Evolutionary conservation across 768 basidiomycete species (phyloP).

Genomic region (Calocybe gangraenosa): DNA sequence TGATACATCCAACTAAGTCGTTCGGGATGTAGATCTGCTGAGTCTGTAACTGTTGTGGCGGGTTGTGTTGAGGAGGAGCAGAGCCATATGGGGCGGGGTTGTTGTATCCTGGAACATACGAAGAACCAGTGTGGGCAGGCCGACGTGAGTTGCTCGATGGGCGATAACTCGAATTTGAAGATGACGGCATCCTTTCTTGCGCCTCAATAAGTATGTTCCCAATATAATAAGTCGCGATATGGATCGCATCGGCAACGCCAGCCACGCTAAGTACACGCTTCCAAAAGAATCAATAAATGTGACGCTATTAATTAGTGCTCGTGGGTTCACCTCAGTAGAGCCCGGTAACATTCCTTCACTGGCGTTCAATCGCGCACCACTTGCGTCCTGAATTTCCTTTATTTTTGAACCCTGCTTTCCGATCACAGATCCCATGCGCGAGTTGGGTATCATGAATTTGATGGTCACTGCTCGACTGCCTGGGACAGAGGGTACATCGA

Average conservation of each 20-base stretch:
- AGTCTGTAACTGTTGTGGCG: conserved; percentile 78
- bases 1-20: conserved; percentile 94
- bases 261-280: conserved; percentile 97
- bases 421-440: conserved; percentile 98
- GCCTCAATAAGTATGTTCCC: conserved; percentile 96
- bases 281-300: conserved; percentile 14
- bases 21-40: conserved; percentile 99
- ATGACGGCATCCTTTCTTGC: conserved; percentile 76
- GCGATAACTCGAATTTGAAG: conserved; percentile 61
- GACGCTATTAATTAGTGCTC: conserved; percentile 7
- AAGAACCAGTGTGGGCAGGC: conserved; percentile 43
- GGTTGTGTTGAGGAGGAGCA: conserved; percentile 44
- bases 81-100: conserved; percentile 43
- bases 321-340: conserved; percentile 83
- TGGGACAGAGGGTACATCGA: conserved; percentile 95
- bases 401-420: conserved; percentile 98
- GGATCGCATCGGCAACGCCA: conserved; percentile 97
- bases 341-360: conserved; percentile 98
- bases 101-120: conserved; percentile 68
- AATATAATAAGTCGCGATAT: conserved; percentile 99
- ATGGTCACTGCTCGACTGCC: conserved; percentile 98
- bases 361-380: conserved; percentile 92
- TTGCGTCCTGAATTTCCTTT: conserved; percentile 99
- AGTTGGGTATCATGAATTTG: conserved; percentile 99
- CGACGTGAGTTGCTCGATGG: conserved; percentile 59